These are phyloP conservation scores for Pholiota conissans DNA, from an alignment of 768 basidiomycete genomes.

Conservation along the genomic window DNA sequence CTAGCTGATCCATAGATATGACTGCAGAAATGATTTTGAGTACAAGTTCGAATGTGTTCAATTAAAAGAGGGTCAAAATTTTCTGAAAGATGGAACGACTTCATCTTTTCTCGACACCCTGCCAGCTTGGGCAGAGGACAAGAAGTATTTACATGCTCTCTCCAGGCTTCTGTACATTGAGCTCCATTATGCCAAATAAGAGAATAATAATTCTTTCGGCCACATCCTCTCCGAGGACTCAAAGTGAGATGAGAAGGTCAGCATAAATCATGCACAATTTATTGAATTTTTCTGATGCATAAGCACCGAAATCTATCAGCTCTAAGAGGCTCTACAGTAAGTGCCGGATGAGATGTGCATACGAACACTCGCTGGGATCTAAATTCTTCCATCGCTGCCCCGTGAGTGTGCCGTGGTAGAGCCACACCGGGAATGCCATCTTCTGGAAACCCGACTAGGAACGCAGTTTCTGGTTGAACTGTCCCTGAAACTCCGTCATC, in stretches of 20 bases:
- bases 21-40: no score
- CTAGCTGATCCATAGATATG: no score
- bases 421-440: constrained; percentile 5
- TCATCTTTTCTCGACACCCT: background rate
- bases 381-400: constrained; percentile 15
- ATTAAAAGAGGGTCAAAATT: no score
- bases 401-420: constrained; percentile 13
- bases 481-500: background rate
- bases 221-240: background rate
- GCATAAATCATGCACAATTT: constrained; percentile 17
- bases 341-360: background rate
- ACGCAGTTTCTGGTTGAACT: background rate
- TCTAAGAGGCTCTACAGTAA: no score
- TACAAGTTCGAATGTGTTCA: background rate
- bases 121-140: background rate
- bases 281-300: constrained; percentile 15
- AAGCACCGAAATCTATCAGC: background rate
- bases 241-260: constrained; percentile 13
- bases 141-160: constrained; percentile 34
- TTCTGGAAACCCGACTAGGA: background rate
- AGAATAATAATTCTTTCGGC: constrained; percentile 26
- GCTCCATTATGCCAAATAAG: constrained; percentile 46
- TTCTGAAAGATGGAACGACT: background rate
- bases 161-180: constrained; percentile 44
- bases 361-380: constrained; percentile 9